Base-by-base conservation (phyloP, 139 green algal species). In the Chlamydomonas eustigma region DNA sequence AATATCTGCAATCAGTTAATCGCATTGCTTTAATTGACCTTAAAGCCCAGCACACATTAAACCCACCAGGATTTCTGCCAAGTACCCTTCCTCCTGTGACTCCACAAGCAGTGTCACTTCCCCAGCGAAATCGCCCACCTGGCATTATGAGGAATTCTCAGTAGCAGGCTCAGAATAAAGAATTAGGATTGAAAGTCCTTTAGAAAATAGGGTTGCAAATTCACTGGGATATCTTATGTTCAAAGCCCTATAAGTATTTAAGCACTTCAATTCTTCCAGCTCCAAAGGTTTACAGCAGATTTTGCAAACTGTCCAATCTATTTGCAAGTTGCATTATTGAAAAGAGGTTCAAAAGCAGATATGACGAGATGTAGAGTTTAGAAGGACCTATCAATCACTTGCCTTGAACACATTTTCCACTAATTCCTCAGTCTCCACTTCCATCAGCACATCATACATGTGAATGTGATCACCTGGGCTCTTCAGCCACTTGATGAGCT, bases 101-200 rank as follows among this genome's bases (percentile, higher is more conserved):
- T 81, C 76, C n/a, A 81, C 69, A 24, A 81, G 18, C 52, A 81
- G n/a, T 1, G 35, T 50, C 22, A 77, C 69, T 5, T n/a, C 65
- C 1, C 76, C 76, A 1, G 51, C 76, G 73, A 81, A 81, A 39
- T 80, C 67, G 28, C 76, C 76, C n/a, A 76, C 67, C 68, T 75
- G n/a, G n/a, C n/a, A n/a, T n/a, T n/a, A n/a, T n/a, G n/a, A n/a
- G n/a, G n/a, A n/a, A n/a, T n/a, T n/a, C n/a, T n/a, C n/a, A n/a
- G n/a, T n/a, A n/a, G n/a, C n/a, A n/a, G n/a, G n/a, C n/a, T n/a
- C n/a, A n/a, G n/a, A n/a, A n/a, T n/a, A n/a, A n/a, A n/a, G n/a
- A n/a, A n/a, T n/a, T n/a, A n/a, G n/a, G n/a, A n/a, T n/a, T n/a
- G n/a, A n/a, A n/a, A n/a, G n/a, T n/a, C n/a, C n/a, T n/a, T n/a